Base-by-base conservation (phyloP, 2,329 filamentous ascomycete genomes). In the Dactylella cylindrospora region DNA sequence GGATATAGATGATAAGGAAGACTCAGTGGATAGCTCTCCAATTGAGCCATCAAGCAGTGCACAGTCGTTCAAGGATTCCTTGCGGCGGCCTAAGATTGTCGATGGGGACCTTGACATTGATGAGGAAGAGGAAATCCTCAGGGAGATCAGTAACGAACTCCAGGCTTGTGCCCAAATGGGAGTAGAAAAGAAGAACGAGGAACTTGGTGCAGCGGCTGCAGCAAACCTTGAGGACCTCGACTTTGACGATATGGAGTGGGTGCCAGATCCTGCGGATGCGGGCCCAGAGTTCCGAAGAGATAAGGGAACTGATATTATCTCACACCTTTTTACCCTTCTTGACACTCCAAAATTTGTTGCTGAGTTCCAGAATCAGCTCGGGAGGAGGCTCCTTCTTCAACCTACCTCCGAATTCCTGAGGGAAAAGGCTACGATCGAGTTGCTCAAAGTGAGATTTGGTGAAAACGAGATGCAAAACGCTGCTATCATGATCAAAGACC, bases 401-500 rank as follows among this genome's bases (percentile, higher is more conserved):
- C 82, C 81, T 39, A 84, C 85, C 62, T 77, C 80, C 13, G 78
- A 81, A 19, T 94, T 90, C 67, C 80, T 86, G 60, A 89, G 89
- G 71, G 93, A 88, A 70, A 81, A 88, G 49, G 85, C 86, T 51
- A 86, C 96, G 3, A 79, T 97, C 4, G 84, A 91, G 54, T 79
- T 97, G 7, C 79, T 98, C 59, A 96, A 96, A 75, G 80, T 88
- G 64, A 84, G 90, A 6, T 90, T 96, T 53, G 91, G 91, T 19
- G 89, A 96, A 66, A 79, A 81, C 22, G 84, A 88, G 12, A 76
- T 98, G 38, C 93, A 97, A 71, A 87, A 88, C 41, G 96, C 90
- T 72, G 91, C 98, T 71, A 93, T 98, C 69, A 98, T 98, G 93
- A 81, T 98, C 54, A 88, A 86, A 66, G 93, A 98, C 71, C 86